Evolutionary conservation across 192 early-diverging fungal genomes (phyloP), one percentile per base, ranked within the genome.

Genomic region (Linderina pennispora): DNA sequence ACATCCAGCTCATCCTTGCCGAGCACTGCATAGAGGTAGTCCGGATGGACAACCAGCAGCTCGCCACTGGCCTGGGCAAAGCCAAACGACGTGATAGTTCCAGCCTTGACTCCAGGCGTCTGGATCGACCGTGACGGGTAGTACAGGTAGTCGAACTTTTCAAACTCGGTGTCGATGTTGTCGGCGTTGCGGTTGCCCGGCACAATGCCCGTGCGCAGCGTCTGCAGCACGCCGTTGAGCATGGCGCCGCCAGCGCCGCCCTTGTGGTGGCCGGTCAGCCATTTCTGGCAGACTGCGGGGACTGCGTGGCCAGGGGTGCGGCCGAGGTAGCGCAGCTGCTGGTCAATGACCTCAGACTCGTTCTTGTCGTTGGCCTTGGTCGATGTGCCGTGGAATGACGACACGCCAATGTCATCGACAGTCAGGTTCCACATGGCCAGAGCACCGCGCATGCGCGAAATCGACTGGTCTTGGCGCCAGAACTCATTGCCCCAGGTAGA

Each of bases 311-410:
- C 94, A 44, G 77, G 83, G 44, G 83, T 80, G 45, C 93, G 81
- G 25, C 91, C 91, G 32, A 97, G 79, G 61, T 97, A 90, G 25
- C 58, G 71, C 51, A 97, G 59, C 75, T 97, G 91, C 54, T 80
- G 76, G 74, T 97, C 89, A 24, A 92, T 31, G 5, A 89, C 87
- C 7, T 85, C 81, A 13, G 93, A 94, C 72, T 97, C 93, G 75
- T 97, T 97, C 80, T 89, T 87, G 75, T 97, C 91, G 72, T 97
- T 97, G 36, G 93, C 93, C 69, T 88, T 88, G 62, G 93, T 97
- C 18, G 86, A 86, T n/a, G 93, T 97, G 48, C 93, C 91, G 71
- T 97, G 93, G 89, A 97, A 91, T 17, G 94, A 94, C 4, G 88
- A 87, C 16, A 93, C 81, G 40, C 86, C 84, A 63, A 97, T 90